Base-by-base conservation (phyloP, 1,284 basidiomycete genomes). In the Cutaneotrichosporon sp. region DNA sequence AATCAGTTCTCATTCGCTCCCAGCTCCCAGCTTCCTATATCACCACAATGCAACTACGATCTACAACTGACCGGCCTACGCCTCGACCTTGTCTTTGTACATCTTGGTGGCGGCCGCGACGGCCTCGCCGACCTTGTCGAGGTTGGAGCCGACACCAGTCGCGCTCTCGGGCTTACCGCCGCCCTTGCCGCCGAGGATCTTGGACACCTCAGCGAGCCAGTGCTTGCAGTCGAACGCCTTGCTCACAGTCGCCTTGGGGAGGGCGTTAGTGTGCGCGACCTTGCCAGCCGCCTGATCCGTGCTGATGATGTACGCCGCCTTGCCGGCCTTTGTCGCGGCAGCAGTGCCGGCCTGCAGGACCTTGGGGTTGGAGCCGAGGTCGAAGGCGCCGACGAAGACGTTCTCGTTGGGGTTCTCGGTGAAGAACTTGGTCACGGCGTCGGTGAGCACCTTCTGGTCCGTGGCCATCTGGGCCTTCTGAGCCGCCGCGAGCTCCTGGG, bases 121-220 rank as follows among this genome's bases (percentile, higher is more conserved):
- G 1, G 91, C 94, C 66, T 91, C 90, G 22, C 85, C 80, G 3
- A 93, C 81, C 79, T 87, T 89, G 50, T 81, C 80, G 3, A 84
- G 77, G 69, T 92, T 85, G 11, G 83, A 81, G 52, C 94, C 94
- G 21, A 94, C 87, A 55, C 94, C 94, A 73, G 94, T 92, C 3
- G 90, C 90, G 62, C 86, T 85, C 56, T 97, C 94, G 65, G 91
- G 90, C 81, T 93, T 96, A 22, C 94, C 94, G 65, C 94, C 94
- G 64, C 91, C 91, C 87, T 95, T 97, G 56, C 95, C 94, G 47
- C 93, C 92, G 14, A 97, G 72, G 6, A 94, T 81, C 55, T 88
- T 88, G 9, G 85, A 84, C 8, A 95, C 88, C 62, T 86, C 86
- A n/a, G 84, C 81, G 36, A 93, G 89, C 94, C 94, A 97, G 30